Base-by-base conservation (phyloP, 345 rosid species). In the Salix viminalis region DNA sequence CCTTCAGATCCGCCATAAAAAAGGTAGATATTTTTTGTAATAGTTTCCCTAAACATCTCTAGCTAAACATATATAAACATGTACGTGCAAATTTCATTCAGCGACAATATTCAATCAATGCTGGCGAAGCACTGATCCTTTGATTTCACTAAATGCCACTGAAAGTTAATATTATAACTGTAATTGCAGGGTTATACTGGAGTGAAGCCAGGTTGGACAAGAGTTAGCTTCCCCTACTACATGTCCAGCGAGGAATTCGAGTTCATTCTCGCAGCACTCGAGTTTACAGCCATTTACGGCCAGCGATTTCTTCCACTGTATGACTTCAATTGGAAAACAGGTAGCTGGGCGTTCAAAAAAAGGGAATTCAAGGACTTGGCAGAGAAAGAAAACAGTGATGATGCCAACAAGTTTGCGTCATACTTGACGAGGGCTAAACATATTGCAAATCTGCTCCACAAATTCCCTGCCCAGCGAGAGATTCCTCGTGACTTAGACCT, bases 211-310 rank as follows among this genome's bases (percentile, higher is more conserved):
- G 92, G 92, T 32, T 86, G 92, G 91, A 83, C 94, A 42, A 82
- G 94, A 79, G 65, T 91, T 37, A 89, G 92, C 86, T 89, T 91
- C 75, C 90, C 92, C 4, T 89, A 89, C 86, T 89, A 89, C 83
- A 88, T 88, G 89, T 79, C 87, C 0, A 71, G 61, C 0, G 85
- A 86, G 77, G 90, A 88, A 65, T 86, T 88, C 4, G 88, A 90
- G 72, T 90, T 83, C 82, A 84, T 88, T 32, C 73, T 89, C 0
- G 81, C 86, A 1, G 86, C 92, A 5, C 0, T 88, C n/a, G 90
- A 90, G 69, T 90, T 89, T 44, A 39, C 80, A 16, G 87, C 90
- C 9, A 32, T 65, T 26, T 85, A 84, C 18, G 92, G 90, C 23
- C 90, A 89, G 65, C 36, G 88, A 32, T 88, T 89, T 81, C 89